phyloP scores from a whole-genome alignment of 768 basidiomycete genomes.

The Suillus hirtellus region DNA sequence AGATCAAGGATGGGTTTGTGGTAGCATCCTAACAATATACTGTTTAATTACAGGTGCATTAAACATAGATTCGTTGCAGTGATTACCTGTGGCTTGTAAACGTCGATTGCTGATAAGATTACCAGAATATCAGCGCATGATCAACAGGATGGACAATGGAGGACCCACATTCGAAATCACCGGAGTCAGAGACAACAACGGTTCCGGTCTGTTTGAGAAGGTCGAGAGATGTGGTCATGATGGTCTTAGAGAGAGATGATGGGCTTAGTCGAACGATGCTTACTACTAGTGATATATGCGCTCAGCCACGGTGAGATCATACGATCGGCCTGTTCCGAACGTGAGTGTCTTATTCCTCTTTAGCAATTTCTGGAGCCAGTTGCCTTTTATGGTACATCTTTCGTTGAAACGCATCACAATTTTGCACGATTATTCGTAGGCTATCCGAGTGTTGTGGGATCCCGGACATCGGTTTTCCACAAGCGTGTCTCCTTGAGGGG shows the following conservation, averaged over 20 bases:
- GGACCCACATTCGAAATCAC: slow-evolving; percentile 81
- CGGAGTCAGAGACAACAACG: slow-evolving; percentile 96
- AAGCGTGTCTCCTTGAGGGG: slow-evolving; percentile 16
- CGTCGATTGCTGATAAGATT: slow-evolving; percentile 75
- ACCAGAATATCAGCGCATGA: slow-evolving; percentile 28
- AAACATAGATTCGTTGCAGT: slow-evolving; percentile 17
- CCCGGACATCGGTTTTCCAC: slow-evolving; percentile 19
- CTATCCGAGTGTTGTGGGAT: slow-evolving; percentile 10
- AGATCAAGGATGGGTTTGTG: slow-evolving; percentile 94
- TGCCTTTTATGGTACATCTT: neutral
- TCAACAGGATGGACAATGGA: slow-evolving; percentile 9
- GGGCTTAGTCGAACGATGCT: slow-evolving; percentile 8
- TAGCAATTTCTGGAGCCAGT: neutral
- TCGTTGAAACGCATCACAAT: neutral
- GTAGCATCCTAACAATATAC: slow-evolving; percentile 77
- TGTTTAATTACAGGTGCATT: slow-evolving; percentile 10
- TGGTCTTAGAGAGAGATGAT: slow-evolving; percentile 30
- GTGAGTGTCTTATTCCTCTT: slow-evolving; percentile 10
- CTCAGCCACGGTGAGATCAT: slow-evolving; percentile 12
- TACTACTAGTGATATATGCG: slow-evolving; percentile 18
- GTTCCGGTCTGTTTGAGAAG: slow-evolving; percentile 90
- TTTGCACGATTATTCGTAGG: slow-evolving; percentile 7
- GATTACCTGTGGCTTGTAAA: slow-evolving; percentile 88
- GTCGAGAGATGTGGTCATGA: slow-evolving; percentile 81
- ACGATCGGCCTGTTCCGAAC: slow-evolving; percentile 4